A percentile compares a stretch with the other conserved stretches of the same genome.
Evolutionary conservation across 352 stramenopile genomes (phyloP).

Genomic region (Phytopythium sindhum): DNA sequence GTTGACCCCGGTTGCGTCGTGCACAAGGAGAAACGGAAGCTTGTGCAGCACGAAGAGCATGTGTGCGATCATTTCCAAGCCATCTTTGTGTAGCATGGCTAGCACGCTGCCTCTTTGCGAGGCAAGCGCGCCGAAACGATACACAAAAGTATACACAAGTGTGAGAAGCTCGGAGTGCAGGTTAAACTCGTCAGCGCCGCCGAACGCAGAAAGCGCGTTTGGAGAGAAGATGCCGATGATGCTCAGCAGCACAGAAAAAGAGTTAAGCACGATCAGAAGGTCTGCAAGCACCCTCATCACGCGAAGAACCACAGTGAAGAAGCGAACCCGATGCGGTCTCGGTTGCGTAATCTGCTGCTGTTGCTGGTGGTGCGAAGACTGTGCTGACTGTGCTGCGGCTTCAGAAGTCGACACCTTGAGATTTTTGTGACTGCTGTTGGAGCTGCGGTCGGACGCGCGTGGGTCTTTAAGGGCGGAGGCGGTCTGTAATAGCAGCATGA

Average conservation of each 20-base stretch:
- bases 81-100: slow-evolving; percentile 20
- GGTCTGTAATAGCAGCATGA: slow-evolving; percentile 31
- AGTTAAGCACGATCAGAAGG: slow-evolving; percentile 24
- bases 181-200: slow-evolving; percentile 14
- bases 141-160: slow-evolving; percentile 31
- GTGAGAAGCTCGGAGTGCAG: slow-evolving; percentile 20
- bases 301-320: background rate
- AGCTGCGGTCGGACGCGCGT: background rate
- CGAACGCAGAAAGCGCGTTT: background rate
- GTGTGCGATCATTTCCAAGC: slow-evolving; percentile 25
- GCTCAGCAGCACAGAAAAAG: slow-evolving; percentile 12
- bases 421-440: background rate
- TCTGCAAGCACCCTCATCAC: slow-evolving; percentile 16
- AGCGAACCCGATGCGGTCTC: no score
- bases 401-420: background rate
- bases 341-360: background rate
- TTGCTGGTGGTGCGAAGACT: background rate
- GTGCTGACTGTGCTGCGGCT: background rate
- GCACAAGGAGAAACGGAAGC: slow-evolving; percentile 30
- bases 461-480: slow-evolving; percentile 7
- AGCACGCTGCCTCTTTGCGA: slow-evolving; percentile 13
- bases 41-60: slow-evolving; percentile 31
- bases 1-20: slow-evolving; percentile 13
- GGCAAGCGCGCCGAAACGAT: slow-evolving; percentile 18
- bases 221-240: slow-evolving; percentile 19